A percentile compares a stretch with the other conserved stretches of the same genome.
phyloP scores from a whole-genome alignment of 1,139 yeast species.

The Saccharomyces pastorianus region DNA sequence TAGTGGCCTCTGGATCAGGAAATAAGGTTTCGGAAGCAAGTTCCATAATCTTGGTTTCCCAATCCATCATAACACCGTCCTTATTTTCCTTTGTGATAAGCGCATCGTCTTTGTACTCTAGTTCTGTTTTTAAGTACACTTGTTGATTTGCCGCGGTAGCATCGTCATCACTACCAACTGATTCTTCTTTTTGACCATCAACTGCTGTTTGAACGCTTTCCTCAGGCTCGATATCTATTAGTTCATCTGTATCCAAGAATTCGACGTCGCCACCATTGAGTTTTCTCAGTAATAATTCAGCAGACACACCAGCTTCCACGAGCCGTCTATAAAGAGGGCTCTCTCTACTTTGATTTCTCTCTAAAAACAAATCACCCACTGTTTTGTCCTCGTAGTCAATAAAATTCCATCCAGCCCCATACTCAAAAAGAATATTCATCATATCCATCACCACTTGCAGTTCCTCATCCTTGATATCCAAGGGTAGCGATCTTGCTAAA shows the following conservation, averaged over 20 bases:
- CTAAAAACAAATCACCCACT: slow-evolving; percentile 63
- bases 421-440: slow-evolving; percentile 62
- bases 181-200: slow-evolving; percentile 15
- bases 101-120: slow-evolving; percentile 64
- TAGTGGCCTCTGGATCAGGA: slow-evolving; percentile 33
- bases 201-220: slow-evolving; percentile 15
- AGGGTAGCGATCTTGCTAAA: slow-evolving; percentile 41
- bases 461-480: slow-evolving; percentile 40
- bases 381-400: slow-evolving; percentile 60
- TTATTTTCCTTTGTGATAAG: slow-evolving; percentile 61
- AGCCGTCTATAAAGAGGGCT: slow-evolving; percentile 41
- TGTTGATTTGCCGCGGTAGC: slow-evolving; percentile 56
- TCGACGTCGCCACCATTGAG: slow-evolving; percentile 54
- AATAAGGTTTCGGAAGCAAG: slow-evolving; percentile 68
- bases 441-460: slow-evolving; percentile 41
- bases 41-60: slow-evolving; percentile 83
- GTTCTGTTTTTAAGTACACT: slow-evolving; percentile 56
- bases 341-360: slow-evolving; percentile 37
- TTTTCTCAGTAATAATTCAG: slow-evolving; percentile 72
- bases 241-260: slow-evolving; percentile 33
- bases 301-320: slow-evolving; percentile 84
- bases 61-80: slow-evolving; percentile 97
- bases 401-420: slow-evolving; percentile 89
- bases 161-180: slow-evolving; percentile 30
- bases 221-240: slow-evolving; percentile 11